These are phyloP conservation scores for Avena sativa DNA, from an alignment of 176 grass and related monocot genomes.

Conservation along the genomic window DNA sequence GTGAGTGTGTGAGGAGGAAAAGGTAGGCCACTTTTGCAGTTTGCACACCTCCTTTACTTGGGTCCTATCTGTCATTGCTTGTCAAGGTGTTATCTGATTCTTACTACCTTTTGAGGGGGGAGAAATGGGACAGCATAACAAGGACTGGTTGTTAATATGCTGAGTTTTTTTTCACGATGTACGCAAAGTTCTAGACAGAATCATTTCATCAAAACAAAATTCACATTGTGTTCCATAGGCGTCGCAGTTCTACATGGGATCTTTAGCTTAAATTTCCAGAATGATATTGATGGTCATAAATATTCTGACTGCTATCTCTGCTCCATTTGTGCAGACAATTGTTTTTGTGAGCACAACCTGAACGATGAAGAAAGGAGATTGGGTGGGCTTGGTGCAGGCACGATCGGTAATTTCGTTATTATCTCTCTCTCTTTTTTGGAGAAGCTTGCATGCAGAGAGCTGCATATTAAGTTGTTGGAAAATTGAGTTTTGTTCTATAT, in stretches of 20 bases:
- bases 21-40: slow-evolving; percentile 11
- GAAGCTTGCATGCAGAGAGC: neutral
- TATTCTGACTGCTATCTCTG: no score
- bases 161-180: neutral
- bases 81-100: neutral
- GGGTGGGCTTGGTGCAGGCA: slow-evolving; percentile 56
- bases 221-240: no score
- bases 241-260: no score
- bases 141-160: neutral
- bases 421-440: neutral
- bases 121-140: neutral
- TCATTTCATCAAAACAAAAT: slow-evolving; percentile 9
- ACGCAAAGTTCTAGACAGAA: neutral
- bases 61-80: neutral
- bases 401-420: slow-evolving; percentile 52
- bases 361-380: slow-evolving; percentile 68
- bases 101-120: neutral
- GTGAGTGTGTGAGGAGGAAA: neutral
- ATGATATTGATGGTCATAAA: no score
- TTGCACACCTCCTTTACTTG: neutral
- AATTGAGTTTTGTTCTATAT: neutral
- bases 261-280: no score
- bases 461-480: neutral
- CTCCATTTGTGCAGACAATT: slow-evolving; percentile 48
- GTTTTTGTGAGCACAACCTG: slow-evolving; percentile 49